A percentile compares a stretch with the other conserved stretches of the same genome.
These are phyloP conservation scores for Colletotrichum karsti DNA, from an alignment of 2,329 filamentous ascomycete species.

Conservation along the genomic window DNA sequence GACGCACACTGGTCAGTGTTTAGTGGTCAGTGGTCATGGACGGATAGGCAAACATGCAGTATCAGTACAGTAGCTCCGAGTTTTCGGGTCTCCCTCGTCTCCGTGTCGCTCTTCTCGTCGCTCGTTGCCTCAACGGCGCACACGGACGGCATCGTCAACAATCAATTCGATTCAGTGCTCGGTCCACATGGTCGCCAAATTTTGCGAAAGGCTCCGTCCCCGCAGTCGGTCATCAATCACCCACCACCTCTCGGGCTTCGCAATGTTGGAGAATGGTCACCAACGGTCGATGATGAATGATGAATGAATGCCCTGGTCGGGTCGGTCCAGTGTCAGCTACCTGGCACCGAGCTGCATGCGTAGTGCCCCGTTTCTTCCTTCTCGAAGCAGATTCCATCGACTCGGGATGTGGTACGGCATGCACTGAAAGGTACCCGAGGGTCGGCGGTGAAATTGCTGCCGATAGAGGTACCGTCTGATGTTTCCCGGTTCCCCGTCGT, in stretches of 20 bases:
- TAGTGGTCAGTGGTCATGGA: no score
- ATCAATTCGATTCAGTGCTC: conserved; percentile 16
- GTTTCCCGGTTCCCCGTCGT: conserved; percentile 8
- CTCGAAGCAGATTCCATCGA: conserved; percentile 18
- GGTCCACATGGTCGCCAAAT: not conserved
- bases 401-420: not conserved
- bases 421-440: not conserved
- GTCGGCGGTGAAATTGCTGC: not conserved
- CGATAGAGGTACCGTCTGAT: not conserved
- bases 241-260: no score
- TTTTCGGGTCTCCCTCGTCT: not conserved
- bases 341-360: not conserved
- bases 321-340: not conserved
- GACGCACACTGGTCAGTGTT: not conserved
- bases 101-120: not conserved
- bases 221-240: conserved; percentile 22
- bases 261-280: not conserved
- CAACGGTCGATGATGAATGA: no score
- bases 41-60: not conserved
- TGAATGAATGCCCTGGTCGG: not conserved
- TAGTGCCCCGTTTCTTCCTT: conserved; percentile 26
- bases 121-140: not conserved
- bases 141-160: not conserved
- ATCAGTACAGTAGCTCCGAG: no score
- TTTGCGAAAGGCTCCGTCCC: conserved; percentile 12